Evolutionary conservation across 441 rosid species (phyloP).

Genomic region (Populus hybrid): DNA sequence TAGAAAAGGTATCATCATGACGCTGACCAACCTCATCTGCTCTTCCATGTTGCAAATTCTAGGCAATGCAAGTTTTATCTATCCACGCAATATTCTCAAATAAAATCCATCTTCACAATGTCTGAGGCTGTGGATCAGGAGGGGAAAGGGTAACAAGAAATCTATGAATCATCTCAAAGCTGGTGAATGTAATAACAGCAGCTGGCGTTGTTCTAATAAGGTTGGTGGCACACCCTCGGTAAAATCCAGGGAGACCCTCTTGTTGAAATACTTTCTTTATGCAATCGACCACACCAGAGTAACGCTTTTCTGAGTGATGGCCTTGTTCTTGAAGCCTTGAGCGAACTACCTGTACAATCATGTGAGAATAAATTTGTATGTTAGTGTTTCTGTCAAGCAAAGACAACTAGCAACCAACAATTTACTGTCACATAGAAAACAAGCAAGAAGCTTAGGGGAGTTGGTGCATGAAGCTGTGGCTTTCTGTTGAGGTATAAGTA

Average conservation of each 20-base stretch:
- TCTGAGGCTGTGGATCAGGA: conserved; percentile 45
- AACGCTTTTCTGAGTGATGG: conserved; percentile 46
- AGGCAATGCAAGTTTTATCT: not conserved
- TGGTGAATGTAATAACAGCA: conserved; percentile 88
- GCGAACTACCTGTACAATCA: conserved; percentile 62
- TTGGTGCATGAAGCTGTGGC: not conserved
- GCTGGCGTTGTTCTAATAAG: conserved; percentile 90
- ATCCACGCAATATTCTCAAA: not conserved
- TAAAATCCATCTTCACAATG: conserved; percentile 32
- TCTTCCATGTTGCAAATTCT: not conserved
- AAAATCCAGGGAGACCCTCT: conserved; percentile 80
- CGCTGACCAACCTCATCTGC: not conserved
- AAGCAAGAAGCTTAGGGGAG: not conserved
- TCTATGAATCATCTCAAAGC: conserved; percentile 82
- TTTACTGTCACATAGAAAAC: not conserved
- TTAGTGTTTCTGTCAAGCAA: not conserved
- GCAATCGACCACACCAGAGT: conserved; percentile 43
- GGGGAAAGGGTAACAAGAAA: conserved; percentile 55
- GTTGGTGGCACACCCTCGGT: conserved; percentile 96
- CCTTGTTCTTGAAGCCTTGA: conserved; percentile 91
- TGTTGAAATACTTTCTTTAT: conserved; percentile 33
- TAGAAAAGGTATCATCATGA: not conserved
- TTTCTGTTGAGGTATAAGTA: not conserved
- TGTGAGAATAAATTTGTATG: not conserved
- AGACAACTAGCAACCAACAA: not conserved